Evolutionary conservation across 2,329 filamentous ascomycete species (phyloP), one percentile per base, ranked within the genome.

Genomic region (Sphaerulina vaccinii): DNA sequence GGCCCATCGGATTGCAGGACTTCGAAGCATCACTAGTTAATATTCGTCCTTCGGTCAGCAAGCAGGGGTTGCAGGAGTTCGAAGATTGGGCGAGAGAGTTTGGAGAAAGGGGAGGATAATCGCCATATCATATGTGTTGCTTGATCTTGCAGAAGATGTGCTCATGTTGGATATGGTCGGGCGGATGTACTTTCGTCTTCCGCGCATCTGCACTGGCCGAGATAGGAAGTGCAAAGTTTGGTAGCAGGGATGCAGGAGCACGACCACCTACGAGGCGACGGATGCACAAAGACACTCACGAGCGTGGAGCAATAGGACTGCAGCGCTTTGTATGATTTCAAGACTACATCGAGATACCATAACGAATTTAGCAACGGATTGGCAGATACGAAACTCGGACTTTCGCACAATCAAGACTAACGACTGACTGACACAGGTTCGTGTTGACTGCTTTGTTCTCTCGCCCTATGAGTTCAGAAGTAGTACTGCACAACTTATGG

Each of bases 71-170:
- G 33, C 87, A 89, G 67, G 82, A 90, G 66, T 96, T 95, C 68
- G 93, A 97, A 71, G 87, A 95, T 57, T 99, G 93, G 93, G 90
- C 93, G 2, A 84, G 71, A 67, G 87, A 95, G 68, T 99, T 93
- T 77, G 93, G 93, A 39, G 93, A 99, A 72, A 77, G 92, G 35
- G 92, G 90, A 29, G 90, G 90, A 16, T 95, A 50, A 48, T n/a
- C n/a, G n/a, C n/a, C n/a, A n/a, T n/a, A n/a, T 8, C 1, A 10
- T 29, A 10, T 13, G 11, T 32, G 27, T 13, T 32, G n/a, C n/a
- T 13, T 4, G 27, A 32, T 13, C 27, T 4, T 4, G n/a, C n/a
- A n/a, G n/a, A n/a, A 32, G 9, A 27, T 27, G 24, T 10, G 3
- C 8, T 32, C 8, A n/a, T n/a, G n/a, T 32, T n/a, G 27, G 27